Evolutionary conservation across 176 grass and related monocot species (phyloP).

Genomic region (Paspalum vaginatum): DNA sequence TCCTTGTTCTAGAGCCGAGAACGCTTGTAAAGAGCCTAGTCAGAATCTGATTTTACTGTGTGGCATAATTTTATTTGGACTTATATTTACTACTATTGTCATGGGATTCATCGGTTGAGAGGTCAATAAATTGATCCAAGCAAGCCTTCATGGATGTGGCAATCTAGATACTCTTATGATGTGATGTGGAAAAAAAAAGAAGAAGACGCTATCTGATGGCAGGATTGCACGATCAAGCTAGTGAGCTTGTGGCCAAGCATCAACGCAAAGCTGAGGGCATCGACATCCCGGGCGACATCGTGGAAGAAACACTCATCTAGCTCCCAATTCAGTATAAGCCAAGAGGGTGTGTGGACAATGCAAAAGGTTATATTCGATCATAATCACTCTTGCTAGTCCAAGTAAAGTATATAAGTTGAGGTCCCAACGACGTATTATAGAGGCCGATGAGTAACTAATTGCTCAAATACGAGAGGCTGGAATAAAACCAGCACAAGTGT

Average conservation of each 20-base stretch:
- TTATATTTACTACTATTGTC: no score
- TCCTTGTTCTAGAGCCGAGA: no score
- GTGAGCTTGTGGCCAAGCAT: background rate
- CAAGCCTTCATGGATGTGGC: background rate
- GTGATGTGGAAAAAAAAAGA: background rate
- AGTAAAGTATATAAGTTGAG: background rate
- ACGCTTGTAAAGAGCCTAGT: no score
- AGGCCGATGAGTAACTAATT: background rate
- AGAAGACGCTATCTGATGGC: background rate
- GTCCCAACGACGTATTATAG: background rate
- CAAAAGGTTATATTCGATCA: background rate
- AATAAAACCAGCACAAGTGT: background rate
- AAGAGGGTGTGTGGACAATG: background rate
- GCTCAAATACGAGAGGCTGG: background rate
- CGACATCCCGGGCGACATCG: background rate
- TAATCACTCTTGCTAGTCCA: background rate
- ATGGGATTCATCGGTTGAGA: background rate
- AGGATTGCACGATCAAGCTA: background rate
- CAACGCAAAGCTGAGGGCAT: background rate
- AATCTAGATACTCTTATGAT: background rate
- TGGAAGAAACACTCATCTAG: background rate
- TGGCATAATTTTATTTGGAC: background rate
- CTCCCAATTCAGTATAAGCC: background rate
- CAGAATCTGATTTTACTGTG: background rate
- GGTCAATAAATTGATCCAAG: background rate